Evolutionary conservation across 805 yeast species (phyloP).

Genomic region (Kluyveromyces dobzhanskii): DNA sequence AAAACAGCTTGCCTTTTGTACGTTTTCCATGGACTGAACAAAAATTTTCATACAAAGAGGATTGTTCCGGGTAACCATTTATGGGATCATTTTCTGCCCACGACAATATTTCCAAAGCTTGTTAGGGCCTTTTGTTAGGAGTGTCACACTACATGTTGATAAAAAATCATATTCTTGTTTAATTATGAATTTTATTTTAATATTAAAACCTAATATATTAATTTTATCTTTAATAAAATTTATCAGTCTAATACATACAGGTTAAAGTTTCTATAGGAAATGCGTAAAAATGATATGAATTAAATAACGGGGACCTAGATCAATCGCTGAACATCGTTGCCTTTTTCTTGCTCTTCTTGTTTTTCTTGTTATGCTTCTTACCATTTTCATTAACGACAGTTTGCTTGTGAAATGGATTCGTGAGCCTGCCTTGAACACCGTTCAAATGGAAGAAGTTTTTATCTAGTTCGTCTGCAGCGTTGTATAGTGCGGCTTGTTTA

Average conservation of each 20-base stretch:
- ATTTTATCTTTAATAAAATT: neutral
- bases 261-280: neutral
- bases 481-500: slow-evolving; percentile 67
- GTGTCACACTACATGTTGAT: too few species aligned
- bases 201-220: too few species aligned
- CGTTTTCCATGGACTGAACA: too few species aligned
- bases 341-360: slow-evolving; percentile 55
- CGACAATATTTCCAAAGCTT: too few species aligned
- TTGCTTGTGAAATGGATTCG: slow-evolving; percentile 65
- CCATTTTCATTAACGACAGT: slow-evolving; percentile 25
- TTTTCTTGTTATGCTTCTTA: slow-evolving; percentile 68
- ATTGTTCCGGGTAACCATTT: too few species aligned
- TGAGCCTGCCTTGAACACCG: slow-evolving; percentile 51
- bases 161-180: too few species aligned
- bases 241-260: neutral
- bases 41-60: too few species aligned
- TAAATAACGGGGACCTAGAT: neutral
- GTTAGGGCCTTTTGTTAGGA: too few species aligned
- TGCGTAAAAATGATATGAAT: neutral
- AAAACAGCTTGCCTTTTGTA: too few species aligned
- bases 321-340: slow-evolving; percentile 17
- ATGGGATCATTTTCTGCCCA: too few species aligned
- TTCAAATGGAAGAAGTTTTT: slow-evolving; percentile 74
- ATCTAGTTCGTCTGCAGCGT: slow-evolving; percentile 78
- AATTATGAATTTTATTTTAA: too few species aligned